Conservation (phyloP, 106 monocot species). For the Agapanthus africanus region DNA sequence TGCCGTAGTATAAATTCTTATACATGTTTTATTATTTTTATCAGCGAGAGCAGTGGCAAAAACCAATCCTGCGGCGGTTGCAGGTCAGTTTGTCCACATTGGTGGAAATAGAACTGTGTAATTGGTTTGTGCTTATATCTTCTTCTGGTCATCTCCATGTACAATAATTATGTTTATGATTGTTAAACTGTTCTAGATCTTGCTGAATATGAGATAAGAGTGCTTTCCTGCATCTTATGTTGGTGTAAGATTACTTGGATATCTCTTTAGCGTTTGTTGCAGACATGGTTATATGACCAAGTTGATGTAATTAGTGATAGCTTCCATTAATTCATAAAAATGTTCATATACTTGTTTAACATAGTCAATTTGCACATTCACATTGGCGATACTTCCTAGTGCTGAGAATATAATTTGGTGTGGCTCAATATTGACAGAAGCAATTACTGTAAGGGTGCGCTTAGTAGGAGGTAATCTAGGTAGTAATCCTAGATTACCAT, state of each 20-base stretch:
- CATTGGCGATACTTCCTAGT: background rate
- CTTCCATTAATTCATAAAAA: background rate
- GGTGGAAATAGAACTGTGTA: slow-evolving; percentile 3
- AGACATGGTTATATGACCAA: background rate
- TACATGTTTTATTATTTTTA: slow-evolving; percentile 27
- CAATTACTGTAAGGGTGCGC: no score
- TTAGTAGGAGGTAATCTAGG: no score
- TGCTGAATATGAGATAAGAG: background rate
- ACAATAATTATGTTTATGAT: background rate
- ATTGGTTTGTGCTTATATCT: background rate
- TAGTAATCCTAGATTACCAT: no score
- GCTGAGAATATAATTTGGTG: background rate
- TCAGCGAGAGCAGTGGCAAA: slow-evolving; percentile 94
- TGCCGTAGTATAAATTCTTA: slow-evolving; percentile 19
- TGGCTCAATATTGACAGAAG: background rate
- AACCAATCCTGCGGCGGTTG: slow-evolving; percentile 84
- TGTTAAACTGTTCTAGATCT: background rate
- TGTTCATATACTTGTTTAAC: background rate
- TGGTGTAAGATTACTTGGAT: background rate
- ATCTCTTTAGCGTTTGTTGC: no score
- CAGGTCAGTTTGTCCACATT: slow-evolving; percentile 53
- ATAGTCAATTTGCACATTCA: background rate
- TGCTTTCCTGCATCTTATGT: background rate
- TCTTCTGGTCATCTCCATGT: background rate
- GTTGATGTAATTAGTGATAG: slow-evolving; percentile 1